Evolutionary conservation across 192 early-diverging fungal species (phyloP).

Genomic region (Linnemannia schmuckeri): DNA sequence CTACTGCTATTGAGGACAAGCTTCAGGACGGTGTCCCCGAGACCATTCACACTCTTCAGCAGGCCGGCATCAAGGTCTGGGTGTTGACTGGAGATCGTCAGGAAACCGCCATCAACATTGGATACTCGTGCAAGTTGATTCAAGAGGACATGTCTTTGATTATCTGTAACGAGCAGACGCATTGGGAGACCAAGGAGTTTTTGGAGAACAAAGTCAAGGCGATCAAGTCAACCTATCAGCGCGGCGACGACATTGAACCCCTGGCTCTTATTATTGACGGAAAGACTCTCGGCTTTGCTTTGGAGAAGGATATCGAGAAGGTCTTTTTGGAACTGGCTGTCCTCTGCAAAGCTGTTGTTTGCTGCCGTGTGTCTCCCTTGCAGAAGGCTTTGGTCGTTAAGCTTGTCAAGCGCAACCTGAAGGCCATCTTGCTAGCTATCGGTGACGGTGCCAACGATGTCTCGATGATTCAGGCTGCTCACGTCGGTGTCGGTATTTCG

Average conservation of each 20-base stretch:
- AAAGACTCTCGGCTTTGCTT: slow-evolving; percentile 90
- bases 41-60: slow-evolving; percentile 94
- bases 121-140: slow-evolving; percentile 95
- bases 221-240: slow-evolving; percentile 68
- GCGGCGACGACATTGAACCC: slow-evolving; percentile 66
- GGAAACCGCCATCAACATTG: slow-evolving; percentile 99
- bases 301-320: slow-evolving; percentile 86
- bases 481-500: slow-evolving; percentile 97
- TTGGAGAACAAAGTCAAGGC: slow-evolving; percentile 89
- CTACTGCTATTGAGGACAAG: slow-evolving; percentile 99
- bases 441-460: slow-evolving; percentile 99
- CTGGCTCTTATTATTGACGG: slow-evolving; percentile 97
- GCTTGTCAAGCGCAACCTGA: slow-evolving; percentile 93
- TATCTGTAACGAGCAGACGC: slow-evolving; percentile 91
- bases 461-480: slow-evolving; percentile 99
- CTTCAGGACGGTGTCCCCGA: slow-evolving; percentile 99
- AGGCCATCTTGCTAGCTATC: slow-evolving; percentile 94
- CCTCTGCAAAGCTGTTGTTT: slow-evolving; percentile 95
- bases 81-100: slow-evolving; percentile 98
- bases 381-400: slow-evolving; percentile 99
- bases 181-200: slow-evolving; percentile 94
- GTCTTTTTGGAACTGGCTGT: slow-evolving; percentile 91
- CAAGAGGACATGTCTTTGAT: slow-evolving; percentile 97
- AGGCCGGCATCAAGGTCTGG: slow-evolving; percentile 97
- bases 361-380: slow-evolving; percentile 97